Percentiles rank a stretch among this genome's conserved stretches.
Conservation (phyloP, 1,284 basidiomycete genomes). For the Paramarasmius palmivorus region DNA sequence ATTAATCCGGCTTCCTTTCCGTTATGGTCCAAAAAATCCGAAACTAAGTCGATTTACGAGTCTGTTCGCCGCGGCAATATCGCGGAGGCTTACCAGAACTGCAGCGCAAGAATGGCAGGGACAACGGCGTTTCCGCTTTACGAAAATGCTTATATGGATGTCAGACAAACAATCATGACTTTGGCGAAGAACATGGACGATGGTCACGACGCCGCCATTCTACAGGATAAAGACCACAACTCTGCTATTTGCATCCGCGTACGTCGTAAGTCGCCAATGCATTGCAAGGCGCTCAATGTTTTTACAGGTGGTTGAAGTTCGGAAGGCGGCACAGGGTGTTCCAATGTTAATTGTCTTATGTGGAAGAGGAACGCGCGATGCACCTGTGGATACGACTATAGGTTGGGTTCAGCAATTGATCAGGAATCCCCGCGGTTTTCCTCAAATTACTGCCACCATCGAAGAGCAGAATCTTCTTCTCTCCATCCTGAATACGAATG, state of each 20-base stretch:
- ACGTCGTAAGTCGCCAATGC: conserved; percentile 9
- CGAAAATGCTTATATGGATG: conserved; percentile 34
- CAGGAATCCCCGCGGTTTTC: not conserved
- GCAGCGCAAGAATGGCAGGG: conserved; percentile 1
- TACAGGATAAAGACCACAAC: conserved; percentile 25
- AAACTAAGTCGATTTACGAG: conserved; percentile 12
- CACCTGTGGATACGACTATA: not conserved
- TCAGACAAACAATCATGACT: conserved; percentile 33
- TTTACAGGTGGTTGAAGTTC: conserved; percentile 31
- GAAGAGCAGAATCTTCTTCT: conserved; percentile 35
- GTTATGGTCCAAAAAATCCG: conserved; percentile 15
- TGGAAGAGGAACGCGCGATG: conserved; percentile 1
- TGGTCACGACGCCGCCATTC: conserved; percentile 23
- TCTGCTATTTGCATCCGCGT: conserved; percentile 32
- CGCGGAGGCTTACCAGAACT: conserved; percentile 15
- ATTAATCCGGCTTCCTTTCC: conserved; percentile 20
- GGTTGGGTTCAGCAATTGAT: conserved; percentile 3
- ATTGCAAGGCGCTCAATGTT: not conserved
- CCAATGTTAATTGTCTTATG: conserved; percentile 35
- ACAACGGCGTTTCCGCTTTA: conserved; percentile 15
- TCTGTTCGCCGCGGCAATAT: conserved; percentile 14
- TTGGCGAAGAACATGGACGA: conserved; percentile 29
- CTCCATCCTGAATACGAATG: conserved; percentile 35
- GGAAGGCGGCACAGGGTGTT: conserved; percentile 24
- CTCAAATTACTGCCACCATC: conserved; percentile 23